These are phyloP conservation scores for Periconia sp. DNA, from an alignment of 2,329 filamentous ascomycete species.

Conservation along the genomic window DNA sequence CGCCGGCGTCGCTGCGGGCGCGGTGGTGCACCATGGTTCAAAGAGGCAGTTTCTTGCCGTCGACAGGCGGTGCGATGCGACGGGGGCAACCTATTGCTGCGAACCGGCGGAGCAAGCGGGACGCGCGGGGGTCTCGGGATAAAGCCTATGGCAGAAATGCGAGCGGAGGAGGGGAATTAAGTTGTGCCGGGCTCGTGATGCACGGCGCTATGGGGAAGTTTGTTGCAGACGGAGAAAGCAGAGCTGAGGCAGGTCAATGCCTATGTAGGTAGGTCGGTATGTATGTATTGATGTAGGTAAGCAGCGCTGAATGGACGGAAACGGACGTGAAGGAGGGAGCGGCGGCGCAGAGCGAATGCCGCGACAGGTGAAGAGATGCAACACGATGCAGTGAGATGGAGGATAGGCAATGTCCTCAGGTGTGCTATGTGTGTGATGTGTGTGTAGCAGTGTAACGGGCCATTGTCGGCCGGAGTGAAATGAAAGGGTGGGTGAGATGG, in stretches of 20 bases:
- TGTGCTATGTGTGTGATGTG: too few relatives aligned
- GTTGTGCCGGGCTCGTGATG: not conserved
- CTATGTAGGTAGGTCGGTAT: too few relatives aligned
- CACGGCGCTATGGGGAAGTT: not conserved
- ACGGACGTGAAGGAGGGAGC: too few relatives aligned
- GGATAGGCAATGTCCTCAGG: too few relatives aligned
- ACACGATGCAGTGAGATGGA: too few relatives aligned
- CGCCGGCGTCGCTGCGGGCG: constrained; percentile 35
- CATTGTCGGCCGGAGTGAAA: constrained; percentile 7
- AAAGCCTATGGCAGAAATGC: constrained; percentile 2
- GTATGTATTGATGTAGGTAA: too few relatives aligned
- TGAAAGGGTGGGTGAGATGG: not conserved
- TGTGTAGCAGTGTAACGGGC: not conserved
- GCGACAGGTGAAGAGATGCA: too few relatives aligned
- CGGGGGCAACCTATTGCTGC: constrained; percentile 9
- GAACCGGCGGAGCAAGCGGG: constrained; percentile 15
- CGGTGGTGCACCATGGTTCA: constrained; percentile 40
- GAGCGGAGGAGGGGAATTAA: constrained; percentile 1
- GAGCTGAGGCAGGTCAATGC: not conserved
- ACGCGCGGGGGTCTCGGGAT: not conserved
- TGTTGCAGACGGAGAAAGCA: not conserved
- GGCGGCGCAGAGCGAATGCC: too few relatives aligned
- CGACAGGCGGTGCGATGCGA: not conserved
- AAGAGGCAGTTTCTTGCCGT: not conserved
- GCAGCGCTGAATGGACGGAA: too few relatives aligned